Evolutionary conservation across 805 yeast species (phyloP).

Genomic region (Wickerhamiella alocasiicola): DNA sequence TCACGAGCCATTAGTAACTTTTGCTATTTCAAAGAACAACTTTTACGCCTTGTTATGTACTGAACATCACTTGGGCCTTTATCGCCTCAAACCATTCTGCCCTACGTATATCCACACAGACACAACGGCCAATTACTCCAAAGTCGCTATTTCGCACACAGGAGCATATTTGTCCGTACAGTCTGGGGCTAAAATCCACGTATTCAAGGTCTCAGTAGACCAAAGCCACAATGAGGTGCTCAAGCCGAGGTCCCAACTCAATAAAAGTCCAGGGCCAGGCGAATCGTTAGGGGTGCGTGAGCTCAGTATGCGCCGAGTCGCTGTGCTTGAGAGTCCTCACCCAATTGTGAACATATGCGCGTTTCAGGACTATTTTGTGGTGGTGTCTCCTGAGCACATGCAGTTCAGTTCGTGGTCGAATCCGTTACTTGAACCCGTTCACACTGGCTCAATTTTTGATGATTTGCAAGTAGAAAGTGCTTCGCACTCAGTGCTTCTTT

Average conservation of each 20-base stretch:
- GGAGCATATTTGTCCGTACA: slow-evolving; percentile 6
- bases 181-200: neutral
- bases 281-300: slow-evolving; percentile 30
- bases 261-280: slow-evolving; percentile 29
- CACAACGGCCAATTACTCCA: neutral
- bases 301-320: slow-evolving; percentile 20
- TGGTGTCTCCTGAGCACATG: slow-evolving; percentile 18
- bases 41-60: slow-evolving; percentile 18
- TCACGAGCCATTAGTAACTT: slow-evolving; percentile 14
- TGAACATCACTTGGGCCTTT: slow-evolving; percentile 15
- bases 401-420: slow-evolving; percentile 17
- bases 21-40: slow-evolving; percentile 19
- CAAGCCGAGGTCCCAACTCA: slow-evolving; percentile 7
- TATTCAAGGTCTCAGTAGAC: slow-evolving; percentile 4
- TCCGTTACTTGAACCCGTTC: slow-evolving; percentile 4
- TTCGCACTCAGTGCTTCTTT: slow-evolving; percentile 8
- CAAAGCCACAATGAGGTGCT: slow-evolving; percentile 18
- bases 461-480: neutral
- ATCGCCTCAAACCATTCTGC: slow-evolving; percentile 20
- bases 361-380: slow-evolving; percentile 20
- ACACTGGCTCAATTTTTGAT: slow-evolving; percentile 1
- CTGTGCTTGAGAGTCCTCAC: slow-evolving; percentile 24
- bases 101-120: slow-evolving; percentile 17
- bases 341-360: slow-evolving; percentile 23
- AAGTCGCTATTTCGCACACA: neutral